A percentile compares a stretch with the other conserved stretches of the same genome.
phyloP scores from a whole-genome alignment of 163 green algal species.

The Scenedesmus sp. region DNA sequence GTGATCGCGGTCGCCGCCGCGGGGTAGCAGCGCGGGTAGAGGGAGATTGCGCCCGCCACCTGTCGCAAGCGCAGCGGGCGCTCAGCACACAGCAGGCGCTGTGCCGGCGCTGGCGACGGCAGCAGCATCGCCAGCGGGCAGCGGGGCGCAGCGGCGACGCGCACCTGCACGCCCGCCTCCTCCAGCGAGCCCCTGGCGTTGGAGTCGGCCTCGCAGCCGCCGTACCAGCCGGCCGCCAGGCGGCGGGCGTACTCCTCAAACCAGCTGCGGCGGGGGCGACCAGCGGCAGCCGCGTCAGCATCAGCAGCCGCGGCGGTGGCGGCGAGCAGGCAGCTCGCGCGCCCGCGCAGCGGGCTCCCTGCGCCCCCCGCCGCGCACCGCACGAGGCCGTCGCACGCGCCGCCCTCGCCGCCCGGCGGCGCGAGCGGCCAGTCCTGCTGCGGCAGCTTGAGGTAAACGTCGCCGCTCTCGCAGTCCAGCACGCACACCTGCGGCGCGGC shows the following conservation, averaged over 20 bases:
- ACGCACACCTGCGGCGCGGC: conserved; percentile 25
- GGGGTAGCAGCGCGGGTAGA: conserved; percentile 60
- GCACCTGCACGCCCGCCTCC: neutral
- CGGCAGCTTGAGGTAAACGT: neutral
- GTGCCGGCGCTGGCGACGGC: conserved; percentile 26
- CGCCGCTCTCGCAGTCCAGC: conserved; percentile 5
- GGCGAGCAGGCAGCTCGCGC: too few relatives aligned
- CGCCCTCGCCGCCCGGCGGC: neutral
- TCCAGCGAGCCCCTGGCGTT: conserved; percentile 3
- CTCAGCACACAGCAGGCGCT: too few relatives aligned
- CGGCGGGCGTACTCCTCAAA: conserved; percentile 39
- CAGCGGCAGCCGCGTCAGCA: neutral
- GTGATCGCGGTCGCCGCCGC: conserved; percentile 54
- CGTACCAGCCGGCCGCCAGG: conserved; percentile 13
- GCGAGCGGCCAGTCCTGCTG: conserved; percentile 27
- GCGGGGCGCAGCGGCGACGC: conserved; percentile 56
- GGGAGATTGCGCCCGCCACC: conserved; percentile 49
- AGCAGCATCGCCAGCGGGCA: conserved; percentile 61
- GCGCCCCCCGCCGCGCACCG: too few relatives aligned
- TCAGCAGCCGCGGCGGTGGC: too few relatives aligned
- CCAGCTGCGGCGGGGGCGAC: conserved; percentile 32
- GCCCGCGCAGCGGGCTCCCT: too few relatives aligned
- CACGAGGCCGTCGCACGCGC: conserved; percentile 18
- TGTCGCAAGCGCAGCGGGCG: too few relatives aligned
- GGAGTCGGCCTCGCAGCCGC: conserved; percentile 9